Evolutionary conservation across 345 rosid species (phyloP), one percentile per base, ranked within the genome.

Genomic region (Eucalyptus lansdowneana): DNA sequence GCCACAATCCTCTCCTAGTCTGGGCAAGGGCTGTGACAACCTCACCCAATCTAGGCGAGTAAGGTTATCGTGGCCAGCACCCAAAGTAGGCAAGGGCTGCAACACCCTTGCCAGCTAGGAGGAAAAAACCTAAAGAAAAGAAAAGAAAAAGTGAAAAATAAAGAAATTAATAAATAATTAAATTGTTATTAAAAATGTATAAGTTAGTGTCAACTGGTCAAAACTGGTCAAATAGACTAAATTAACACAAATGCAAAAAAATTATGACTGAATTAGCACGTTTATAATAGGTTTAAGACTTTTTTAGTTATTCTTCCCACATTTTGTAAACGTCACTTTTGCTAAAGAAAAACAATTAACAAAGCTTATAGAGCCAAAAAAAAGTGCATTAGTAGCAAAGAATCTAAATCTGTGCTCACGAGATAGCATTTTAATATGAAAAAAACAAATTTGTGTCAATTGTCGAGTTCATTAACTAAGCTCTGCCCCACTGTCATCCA

Each of bases 41-140:
- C 56, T 53, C 56, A 0, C 56, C 24, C 10, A 53, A 51, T 16
- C 22, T 51, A 51, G 54, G 22, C 2, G 4, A 53, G 56, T 0
- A 0, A 53, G 56, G 9, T 19, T 19, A 53, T 53, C 9, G 1
- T 1, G 2, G 24, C 56, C 4, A 1, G 0, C 1, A 0, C 10
- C 56, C 56, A 53, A 53, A 53, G 2, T 19, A 53, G 5, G 25
- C 58, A 4, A 53, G 11, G 25, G 58, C 1, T 19, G 5, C 56
- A 8, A 53, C 56, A 53, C 56, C 56, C 24, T 0, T 0, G 24
- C 58, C 11, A 19, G 0, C 58, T 53, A 53, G 58, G 58, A n/a
- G 24, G 0, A 0, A 19, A 53, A 47, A 19, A 8, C 5, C 58
- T 53, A 19, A 53, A 53, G 24, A 53, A 19, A 53, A 53, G 5